Evolutionary conservation across 306 rosid species (phyloP).

Genomic region (Geum urbanum): DNA sequence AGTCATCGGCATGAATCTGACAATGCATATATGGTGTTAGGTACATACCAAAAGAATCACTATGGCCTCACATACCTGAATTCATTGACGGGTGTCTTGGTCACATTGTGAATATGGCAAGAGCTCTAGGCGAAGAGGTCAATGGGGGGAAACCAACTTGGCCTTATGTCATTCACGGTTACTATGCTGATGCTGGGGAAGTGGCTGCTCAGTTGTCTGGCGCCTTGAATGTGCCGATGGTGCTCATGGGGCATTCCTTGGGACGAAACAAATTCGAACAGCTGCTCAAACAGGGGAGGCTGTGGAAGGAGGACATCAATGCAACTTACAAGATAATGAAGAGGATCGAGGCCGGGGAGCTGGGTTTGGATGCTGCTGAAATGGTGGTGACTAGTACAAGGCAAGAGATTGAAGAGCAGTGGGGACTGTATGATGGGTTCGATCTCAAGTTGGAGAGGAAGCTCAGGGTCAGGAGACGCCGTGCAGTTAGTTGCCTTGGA

Average conservation of each 20-base stretch:
- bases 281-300: slow-evolving; percentile 67
- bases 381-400: slow-evolving; percentile 83
- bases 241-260: slow-evolving; percentile 71
- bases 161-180: slow-evolving; percentile 79
- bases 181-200: slow-evolving; percentile 78
- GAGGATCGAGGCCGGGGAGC: slow-evolving; percentile 72
- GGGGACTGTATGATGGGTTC: slow-evolving; percentile 77
- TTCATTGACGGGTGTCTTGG: slow-evolving; percentile 63
- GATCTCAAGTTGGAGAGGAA: slow-evolving; percentile 76
- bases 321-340: slow-evolving; percentile 62
- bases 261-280: slow-evolving; percentile 82
- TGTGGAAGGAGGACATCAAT: slow-evolving; percentile 60
- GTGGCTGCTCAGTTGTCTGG: slow-evolving; percentile 65
- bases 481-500: slow-evolving; percentile 72
- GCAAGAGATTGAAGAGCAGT: slow-evolving; percentile 89
- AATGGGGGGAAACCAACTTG: slow-evolving; percentile 54
- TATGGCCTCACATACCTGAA: slow-evolving; percentile 78
- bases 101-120: slow-evolving; percentile 72
- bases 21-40: slow-evolving; percentile 22
- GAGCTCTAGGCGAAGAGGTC: slow-evolving; percentile 66
- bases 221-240: slow-evolving; percentile 79
- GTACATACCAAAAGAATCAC: slow-evolving; percentile 72
- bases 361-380: slow-evolving; percentile 69
- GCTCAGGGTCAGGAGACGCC: too few relatives aligned
- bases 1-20: neutral